phyloP scores from a whole-genome alignment of 106 monocot genomes.

The Xerophyta viscosa region DNA sequence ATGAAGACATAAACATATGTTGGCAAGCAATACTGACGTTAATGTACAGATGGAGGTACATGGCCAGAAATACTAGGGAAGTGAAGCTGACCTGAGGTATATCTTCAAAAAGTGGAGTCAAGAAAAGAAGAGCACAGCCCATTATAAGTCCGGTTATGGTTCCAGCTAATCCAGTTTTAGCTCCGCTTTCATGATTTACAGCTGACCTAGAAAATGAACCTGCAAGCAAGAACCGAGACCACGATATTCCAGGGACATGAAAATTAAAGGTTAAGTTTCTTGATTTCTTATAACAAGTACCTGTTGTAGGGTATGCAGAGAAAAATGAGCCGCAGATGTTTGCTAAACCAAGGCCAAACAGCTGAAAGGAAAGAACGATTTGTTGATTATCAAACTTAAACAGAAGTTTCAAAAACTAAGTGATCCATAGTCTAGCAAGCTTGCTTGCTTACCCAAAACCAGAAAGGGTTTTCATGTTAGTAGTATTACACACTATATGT shows the following conservation, averaged over 20 bases:
- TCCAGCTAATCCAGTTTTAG: slow-evolving; percentile 90
- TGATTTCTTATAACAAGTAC: slow-evolving; percentile 18
- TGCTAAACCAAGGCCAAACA: slow-evolving; percentile 95
- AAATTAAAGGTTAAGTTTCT: neutral
- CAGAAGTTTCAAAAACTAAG: neutral
- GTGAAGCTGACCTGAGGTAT: slow-evolving; percentile 71
- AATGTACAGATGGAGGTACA: too few relatives aligned
- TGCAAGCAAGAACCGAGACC: slow-evolving; percentile 18
- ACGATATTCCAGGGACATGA: neutral
- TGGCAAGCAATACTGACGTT: too few relatives aligned
- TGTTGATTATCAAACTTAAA: neutral
- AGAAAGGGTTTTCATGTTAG: too few relatives aligned
- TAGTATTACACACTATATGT: too few relatives aligned
- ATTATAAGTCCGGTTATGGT: slow-evolving; percentile 86
- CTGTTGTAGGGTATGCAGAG: slow-evolving; percentile 83
- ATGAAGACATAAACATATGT: too few relatives aligned
- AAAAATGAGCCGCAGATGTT: slow-evolving; percentile 96
- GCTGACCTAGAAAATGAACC: slow-evolving; percentile 99
- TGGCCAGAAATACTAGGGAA: neutral
- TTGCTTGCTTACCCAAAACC: neutral
- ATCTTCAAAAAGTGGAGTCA: slow-evolving; percentile 87
- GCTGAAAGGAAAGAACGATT: slow-evolving; percentile 25
- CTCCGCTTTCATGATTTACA: slow-evolving; percentile 97
- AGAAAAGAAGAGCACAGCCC: slow-evolving; percentile 81
- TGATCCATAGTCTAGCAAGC: neutral